Percentiles rank a stretch among this genome's conserved stretches.
These are phyloP conservation scores for Hypoxylon sp. DNA, from an alignment of 2,329 filamentous ascomycete species.

Conservation along the genomic window DNA sequence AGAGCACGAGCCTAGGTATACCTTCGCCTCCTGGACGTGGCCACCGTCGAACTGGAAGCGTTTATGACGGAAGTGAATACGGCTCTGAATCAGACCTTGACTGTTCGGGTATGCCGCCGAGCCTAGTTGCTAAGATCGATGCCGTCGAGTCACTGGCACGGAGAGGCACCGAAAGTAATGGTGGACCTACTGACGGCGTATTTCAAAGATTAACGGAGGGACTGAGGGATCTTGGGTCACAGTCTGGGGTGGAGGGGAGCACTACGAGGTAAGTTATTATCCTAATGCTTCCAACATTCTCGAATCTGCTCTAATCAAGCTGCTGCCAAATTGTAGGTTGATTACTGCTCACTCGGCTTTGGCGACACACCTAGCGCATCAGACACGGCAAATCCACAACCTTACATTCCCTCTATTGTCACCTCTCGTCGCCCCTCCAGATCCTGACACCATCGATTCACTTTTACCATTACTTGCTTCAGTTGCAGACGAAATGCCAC, in stretches of 20 bases:
- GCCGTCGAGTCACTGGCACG: conserved; percentile 79
- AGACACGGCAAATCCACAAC: conserved; percentile 81
- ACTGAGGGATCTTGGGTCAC: conserved; percentile 80
- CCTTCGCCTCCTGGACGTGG: conserved; percentile 60
- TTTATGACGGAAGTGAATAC: conserved; percentile 82
- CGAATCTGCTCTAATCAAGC: conserved; percentile 2
- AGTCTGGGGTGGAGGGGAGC: conserved; percentile 79
- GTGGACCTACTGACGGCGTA: conserved; percentile 75
- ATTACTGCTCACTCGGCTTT: conserved; percentile 83
- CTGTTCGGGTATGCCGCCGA: conserved; percentile 75
- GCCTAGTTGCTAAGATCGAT: conserved; percentile 78
- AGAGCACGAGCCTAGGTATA: conserved; percentile 61
- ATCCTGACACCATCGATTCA: conserved; percentile 75
- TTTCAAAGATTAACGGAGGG: conserved; percentile 77
- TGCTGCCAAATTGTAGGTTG: conserved; percentile 65
- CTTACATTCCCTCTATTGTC: conserved; percentile 79
- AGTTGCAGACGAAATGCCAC: conserved; percentile 77
- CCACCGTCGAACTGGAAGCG: conserved; percentile 68
- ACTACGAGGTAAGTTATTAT: conserved; percentile 72
- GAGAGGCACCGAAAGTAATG: conserved; percentile 75
- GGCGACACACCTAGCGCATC: conserved; percentile 80
- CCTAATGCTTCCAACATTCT: conserved; percentile 11
- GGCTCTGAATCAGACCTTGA: conserved; percentile 80
- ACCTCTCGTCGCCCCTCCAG: conserved; percentile 74
- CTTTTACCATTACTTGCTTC: conserved; percentile 77